Base-by-base conservation (phyloP, 202 grass and related monocot genomes). In the Setaria viridis region DNA sequence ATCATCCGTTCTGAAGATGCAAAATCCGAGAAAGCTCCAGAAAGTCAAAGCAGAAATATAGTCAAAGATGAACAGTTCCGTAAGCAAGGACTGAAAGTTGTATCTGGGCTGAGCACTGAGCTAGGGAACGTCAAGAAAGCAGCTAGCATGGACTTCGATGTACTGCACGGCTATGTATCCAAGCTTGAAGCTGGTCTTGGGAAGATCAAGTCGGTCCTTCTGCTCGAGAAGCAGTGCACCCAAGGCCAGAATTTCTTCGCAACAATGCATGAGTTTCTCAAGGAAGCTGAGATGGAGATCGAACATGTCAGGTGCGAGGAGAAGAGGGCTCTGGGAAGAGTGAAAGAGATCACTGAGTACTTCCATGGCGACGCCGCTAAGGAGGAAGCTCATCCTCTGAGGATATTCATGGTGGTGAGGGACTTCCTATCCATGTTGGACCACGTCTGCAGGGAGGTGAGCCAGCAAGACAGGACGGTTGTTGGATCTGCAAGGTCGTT, bases 341-440 rank as follows among this genome's bases (percentile, higher is more conserved):
- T 99, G 75, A 99, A 90, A 20, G 93, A 93, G 21, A 94, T 90
- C 9, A 96, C 88, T 0, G 88, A 88, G 20, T 99, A 99, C 80
- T 99, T 96, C 79, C 93, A 96, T 0, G 97, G 93, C 0, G 87
- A 94, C 46, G 62, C 83, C 1, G 90, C 86, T 1, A 95, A 91
- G 50, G 93, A 92, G 80, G 92, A 90, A 48, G 90, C 97, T 0
- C 97, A 96, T 42, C 93, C 97, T 64, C 81, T 99, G 50, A 94
- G 97, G 82, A 87, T 99, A 64, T 96, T 99, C 88, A 90, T 96
- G 90, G 94, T 99, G 82, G 97, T 93, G 32, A 90, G 97, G 79
- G 96, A 99, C 77, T 94, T 99, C 78, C 81, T 99, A 2, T 86
- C 89, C 32, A 91, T 83, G 71, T 67, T 99, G 69, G 97, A 99